Base-by-base conservation (phyloP, 1,139 yeast species). In the Yamadazyma spencermartinsiae region DNA sequence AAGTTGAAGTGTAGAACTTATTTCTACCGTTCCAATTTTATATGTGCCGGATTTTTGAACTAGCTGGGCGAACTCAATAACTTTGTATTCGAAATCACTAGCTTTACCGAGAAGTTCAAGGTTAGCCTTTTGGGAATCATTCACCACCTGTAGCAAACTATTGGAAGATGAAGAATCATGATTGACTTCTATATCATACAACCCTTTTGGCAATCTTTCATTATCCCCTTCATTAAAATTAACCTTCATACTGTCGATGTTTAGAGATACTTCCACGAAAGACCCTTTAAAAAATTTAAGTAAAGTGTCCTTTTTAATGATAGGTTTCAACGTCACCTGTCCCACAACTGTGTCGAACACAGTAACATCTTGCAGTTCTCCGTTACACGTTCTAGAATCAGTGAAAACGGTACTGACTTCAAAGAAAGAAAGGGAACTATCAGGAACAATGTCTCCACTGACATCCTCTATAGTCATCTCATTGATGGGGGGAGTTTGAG, bases 31-130 rank as follows among this genome's bases (percentile, higher is more conserved):
- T 17, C 51, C 49, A 8, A 66, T 46, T 25, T 43, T 44, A 38
- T 51, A 56, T 10, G 35, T 34, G 1, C 72, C 72, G 0, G 68
- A 48, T 32, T 46, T 52, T 4, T 49, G 49, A 3, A 54, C 59
- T 3, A 29, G 31, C 38, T 62, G 66, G 3, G 41, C 31, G 37
- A 61, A 52, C 33, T 63, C 60, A n/a, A 66, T 20, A 0, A 58
- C 44, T 39, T 48, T 55, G 4, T 28, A 23, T 3, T 20, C 23
- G 4, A 29, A 4, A 8, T 19, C 10, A 13, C 21, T 28, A 23
- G 28, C 19, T 10, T 27, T 13, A 3, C 29, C 27, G 24, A 14
- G 3, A 6, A 33, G 14, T n/a, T 3, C 15, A 27, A 39, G 33
- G 27, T 39, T 37, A 4, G 31, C 32, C 23, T 11, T 30, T 9